Conservation (phyloP, 768 basidiomycete species). For the Termitomyces sp. region DNA sequence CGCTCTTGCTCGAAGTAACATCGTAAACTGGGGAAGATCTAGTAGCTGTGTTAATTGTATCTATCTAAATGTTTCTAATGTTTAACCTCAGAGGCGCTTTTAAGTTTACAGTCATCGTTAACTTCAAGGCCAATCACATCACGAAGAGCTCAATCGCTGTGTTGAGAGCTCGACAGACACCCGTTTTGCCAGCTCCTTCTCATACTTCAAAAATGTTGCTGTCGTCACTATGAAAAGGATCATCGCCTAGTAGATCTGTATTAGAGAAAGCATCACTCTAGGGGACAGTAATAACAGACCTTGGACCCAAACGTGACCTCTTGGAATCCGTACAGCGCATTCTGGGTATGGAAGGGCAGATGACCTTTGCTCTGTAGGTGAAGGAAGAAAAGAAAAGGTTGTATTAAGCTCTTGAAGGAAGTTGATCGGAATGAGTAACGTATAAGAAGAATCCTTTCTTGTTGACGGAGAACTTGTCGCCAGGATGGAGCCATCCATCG, state of each 20-base stretch:
- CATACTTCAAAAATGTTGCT: slow-evolving; percentile 72
- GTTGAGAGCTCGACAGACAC: too few species aligned
- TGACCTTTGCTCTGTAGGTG: slow-evolving; percentile 68
- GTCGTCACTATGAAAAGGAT: slow-evolving; percentile 60
- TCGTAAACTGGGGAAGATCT: too few species aligned
- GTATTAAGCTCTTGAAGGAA: neutral
- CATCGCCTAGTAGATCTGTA: slow-evolving; percentile 46
- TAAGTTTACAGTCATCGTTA: neutral
- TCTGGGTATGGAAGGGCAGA: slow-evolving; percentile 66
- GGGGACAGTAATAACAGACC: slow-evolving; percentile 25
- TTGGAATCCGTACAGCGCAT: slow-evolving; percentile 45
- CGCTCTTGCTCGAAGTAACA: too few species aligned
- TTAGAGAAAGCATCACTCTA: neutral
- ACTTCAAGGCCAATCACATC: too few species aligned
- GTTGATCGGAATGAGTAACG: slow-evolving; percentile 14
- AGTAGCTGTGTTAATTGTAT: too few species aligned
- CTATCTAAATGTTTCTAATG: too few species aligned
- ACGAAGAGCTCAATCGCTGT: too few species aligned
- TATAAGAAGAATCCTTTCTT: slow-evolving; percentile 62
- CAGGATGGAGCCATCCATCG: slow-evolving; percentile 71
- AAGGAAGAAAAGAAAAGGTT: neutral
- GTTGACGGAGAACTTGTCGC: slow-evolving; percentile 63
- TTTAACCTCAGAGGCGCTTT: neutral
- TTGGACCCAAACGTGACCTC: slow-evolving; percentile 73
- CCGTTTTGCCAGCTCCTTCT: too few species aligned